Evolutionary conservation across 805 yeast species (phyloP).

Genomic region (Candida takata): DNA sequence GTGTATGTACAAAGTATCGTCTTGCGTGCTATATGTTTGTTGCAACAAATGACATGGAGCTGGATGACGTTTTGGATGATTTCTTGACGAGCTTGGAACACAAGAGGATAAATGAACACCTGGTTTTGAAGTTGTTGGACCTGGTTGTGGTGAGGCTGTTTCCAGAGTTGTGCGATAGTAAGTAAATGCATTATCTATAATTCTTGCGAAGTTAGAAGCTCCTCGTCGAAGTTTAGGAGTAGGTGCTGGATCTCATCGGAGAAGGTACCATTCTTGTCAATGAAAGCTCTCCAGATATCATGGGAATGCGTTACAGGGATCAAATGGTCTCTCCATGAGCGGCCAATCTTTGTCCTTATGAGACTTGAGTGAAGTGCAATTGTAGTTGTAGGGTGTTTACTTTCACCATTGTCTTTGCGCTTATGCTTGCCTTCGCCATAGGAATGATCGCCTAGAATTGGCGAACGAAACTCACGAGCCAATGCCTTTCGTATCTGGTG

Average conservation of each 20-base stretch:
- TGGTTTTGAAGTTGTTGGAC: conserved; percentile 37
- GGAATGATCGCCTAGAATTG: conserved; percentile 26
- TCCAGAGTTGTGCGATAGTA: conserved; percentile 27
- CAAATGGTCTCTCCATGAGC: background rate
- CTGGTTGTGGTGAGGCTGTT: conserved; percentile 31
- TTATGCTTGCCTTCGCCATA: conserved; percentile 19
- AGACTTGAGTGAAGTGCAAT: conserved; percentile 34
- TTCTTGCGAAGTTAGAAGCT: conserved; percentile 19
- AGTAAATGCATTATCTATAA: background rate
- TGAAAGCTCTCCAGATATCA: conserved; percentile 24
- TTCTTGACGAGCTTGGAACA: conserved; percentile 31
- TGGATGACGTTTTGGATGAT: conserved; percentile 21
- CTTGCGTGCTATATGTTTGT: conserved; percentile 17
- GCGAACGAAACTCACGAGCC: conserved; percentile 10
- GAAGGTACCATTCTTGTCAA: conserved; percentile 23
- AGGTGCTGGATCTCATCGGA: conserved; percentile 14
- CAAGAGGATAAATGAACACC: conserved; percentile 35
- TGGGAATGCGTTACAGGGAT: conserved; percentile 15
- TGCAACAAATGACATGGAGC: conserved; percentile 16
- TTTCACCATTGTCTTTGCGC: too few species aligned
- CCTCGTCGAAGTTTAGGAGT: too few species aligned
- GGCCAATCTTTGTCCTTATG: conserved; percentile 28
- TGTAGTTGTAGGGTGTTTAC: conserved; percentile 1
- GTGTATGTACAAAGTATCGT: conserved; percentile 15
- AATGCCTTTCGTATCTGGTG: conserved; percentile 27